These are phyloP conservation scores for Pythium apleroticum DNA, from an alignment of 352 stramenopile species.

Conservation along the genomic window DNA sequence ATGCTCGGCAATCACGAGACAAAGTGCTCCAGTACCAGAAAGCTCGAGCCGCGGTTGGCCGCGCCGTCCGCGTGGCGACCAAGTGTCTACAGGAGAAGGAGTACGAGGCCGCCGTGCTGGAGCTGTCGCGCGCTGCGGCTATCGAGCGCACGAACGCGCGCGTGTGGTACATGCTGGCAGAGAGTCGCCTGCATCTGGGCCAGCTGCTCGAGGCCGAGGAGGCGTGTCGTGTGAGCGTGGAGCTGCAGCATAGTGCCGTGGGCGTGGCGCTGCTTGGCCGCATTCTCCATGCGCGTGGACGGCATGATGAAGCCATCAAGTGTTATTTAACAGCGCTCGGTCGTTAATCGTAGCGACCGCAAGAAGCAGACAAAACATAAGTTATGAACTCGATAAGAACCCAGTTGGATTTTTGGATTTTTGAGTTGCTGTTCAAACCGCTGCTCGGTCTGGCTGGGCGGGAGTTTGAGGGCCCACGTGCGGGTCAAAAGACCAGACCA, in stretches of 20 bases:
- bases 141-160: constrained; percentile 34
- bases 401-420: constrained; percentile 7
- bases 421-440: constrained; percentile 8
- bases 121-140: constrained; percentile 23
- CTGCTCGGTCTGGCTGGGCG: constrained; percentile 7
- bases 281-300: constrained; percentile 23
- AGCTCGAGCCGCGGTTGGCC: constrained; percentile 21
- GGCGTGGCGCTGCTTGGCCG: constrained; percentile 23
- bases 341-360: constrained; percentile 11
- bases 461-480: constrained; percentile 6
- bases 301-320: constrained; percentile 30
- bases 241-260: constrained; percentile 27
- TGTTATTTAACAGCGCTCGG: constrained; percentile 35
- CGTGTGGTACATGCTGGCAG: constrained; percentile 31
- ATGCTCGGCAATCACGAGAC: constrained; percentile 21
- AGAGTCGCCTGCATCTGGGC: constrained; percentile 27
- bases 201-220: constrained; percentile 28
- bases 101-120: constrained; percentile 28
- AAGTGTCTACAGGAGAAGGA: constrained; percentile 23
- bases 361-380: constrained; percentile 13
- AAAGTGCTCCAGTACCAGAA: constrained; percentile 27
- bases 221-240: constrained; percentile 29
- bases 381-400: constrained; percentile 25
- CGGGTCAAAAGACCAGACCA: constrained; percentile 13
- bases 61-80: constrained; percentile 20